Evolutionary conservation across 1,284 basidiomycete species (phyloP), one percentile per base, ranked within the genome.

Genomic region (Tylopilus sp.): DNA sequence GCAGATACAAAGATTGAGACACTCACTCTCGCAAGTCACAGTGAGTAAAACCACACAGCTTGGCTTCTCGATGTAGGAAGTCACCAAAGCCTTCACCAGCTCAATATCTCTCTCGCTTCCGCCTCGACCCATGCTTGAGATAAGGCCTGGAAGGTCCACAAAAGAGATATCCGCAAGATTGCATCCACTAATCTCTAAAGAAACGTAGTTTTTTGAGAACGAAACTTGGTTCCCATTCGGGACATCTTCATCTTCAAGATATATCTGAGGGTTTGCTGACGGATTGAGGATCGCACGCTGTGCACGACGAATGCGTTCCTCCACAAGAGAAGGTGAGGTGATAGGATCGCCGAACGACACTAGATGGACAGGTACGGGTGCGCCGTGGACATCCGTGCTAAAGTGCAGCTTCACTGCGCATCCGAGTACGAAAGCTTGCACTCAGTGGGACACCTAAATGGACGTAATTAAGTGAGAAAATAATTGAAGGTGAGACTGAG

Each of bases 251-350:
- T 76, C 77, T 0, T 80, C 69, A 19, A 91, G 79, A 67, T 87
- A 87, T 1, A 69, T 61, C 0, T 73, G 63, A 0, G 72, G 33
- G 13, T 80, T 3, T 13, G 72, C 78, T 29, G 74, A 80, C 0
- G 91, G 92, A 69, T 91, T 92, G 4, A 95, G 80, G 19, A 94
- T 89, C 0, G 93, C 93, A 0, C 83, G 79, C 73, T 95, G 93
- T 0, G 93, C 93, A 0, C 90, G 83, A 8, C 87, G 81, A 58
- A 95, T 87, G 3, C 88, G 83, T 18, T 89, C 87, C 66, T 93
- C 89, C 2, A 95, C 89, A 0, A 83, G 74, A 0, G 68, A 61
- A 61, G 88, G 89, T 62, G 87, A 76, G 38, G 71, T 78, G 22
- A 94, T 89, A 1, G 80, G 67, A 0, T 71, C 66, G 0, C 93